These are phyloP conservation scores for Nicotiana obtusifolia DNA, from an alignment of 257 asterid genomes.

Conservation along the genomic window DNA sequence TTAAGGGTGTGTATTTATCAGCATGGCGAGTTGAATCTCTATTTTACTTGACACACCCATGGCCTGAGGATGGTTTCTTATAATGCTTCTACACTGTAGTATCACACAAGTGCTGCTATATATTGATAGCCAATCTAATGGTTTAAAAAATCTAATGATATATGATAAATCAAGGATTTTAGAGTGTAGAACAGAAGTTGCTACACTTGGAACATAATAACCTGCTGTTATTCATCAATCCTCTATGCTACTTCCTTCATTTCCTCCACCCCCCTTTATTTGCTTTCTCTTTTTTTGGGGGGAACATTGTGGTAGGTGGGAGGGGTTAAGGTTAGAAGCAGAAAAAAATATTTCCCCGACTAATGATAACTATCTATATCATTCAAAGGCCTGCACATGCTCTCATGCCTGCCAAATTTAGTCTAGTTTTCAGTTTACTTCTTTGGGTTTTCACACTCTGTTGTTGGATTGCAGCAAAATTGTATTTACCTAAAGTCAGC, in stretches of 20 bases:
- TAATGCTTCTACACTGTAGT: not conserved
- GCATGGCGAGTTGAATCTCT: not conserved
- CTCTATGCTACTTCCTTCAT: not conserved
- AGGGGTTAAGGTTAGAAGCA: not conserved
- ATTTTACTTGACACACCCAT: not conserved
- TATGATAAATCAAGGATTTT: not conserved
- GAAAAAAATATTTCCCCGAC: not conserved
- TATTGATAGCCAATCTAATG: not conserved
- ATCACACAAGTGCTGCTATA: not conserved
- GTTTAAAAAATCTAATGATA: not conserved
- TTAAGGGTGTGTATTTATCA: not conserved
- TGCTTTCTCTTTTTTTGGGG: not conserved
- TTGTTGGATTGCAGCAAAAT: conserved; percentile 55
- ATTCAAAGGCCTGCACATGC: not conserved
- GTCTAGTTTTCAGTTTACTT: not conserved
- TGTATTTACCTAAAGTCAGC: conserved; percentile 75
- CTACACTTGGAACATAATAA: not conserved
- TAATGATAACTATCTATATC: not conserved
- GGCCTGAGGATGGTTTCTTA: not conserved
- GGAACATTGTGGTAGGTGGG: not conserved
- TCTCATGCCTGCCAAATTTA: not conserved
- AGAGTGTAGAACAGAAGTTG: not conserved
- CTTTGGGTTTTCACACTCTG: not conserved
- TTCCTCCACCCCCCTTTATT: not conserved
- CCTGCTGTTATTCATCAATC: not conserved